Percentiles rank a stretch among this genome's conserved stretches.
Conservation (phyloP, 345 rosid genomes). For the Boechera stricta region DNA sequence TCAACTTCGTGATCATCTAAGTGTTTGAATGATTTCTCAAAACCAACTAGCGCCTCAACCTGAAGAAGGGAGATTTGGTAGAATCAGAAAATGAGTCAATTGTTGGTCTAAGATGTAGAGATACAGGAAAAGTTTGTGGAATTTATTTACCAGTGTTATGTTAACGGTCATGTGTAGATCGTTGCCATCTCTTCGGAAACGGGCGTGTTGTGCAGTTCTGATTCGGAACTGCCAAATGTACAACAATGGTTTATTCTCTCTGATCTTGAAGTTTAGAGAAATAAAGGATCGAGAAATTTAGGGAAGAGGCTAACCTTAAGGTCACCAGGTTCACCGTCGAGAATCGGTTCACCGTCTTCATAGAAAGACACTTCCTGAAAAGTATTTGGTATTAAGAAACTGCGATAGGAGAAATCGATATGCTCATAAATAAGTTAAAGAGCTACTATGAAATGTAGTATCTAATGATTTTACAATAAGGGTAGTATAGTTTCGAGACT, state of each 20-base stretch:
- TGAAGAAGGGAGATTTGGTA: constrained; percentile 29
- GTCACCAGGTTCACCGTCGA: constrained; percentile 98
- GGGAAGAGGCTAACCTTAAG: constrained; percentile 66
- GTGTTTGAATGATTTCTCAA: constrained; percentile 88
- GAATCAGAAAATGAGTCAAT: not conserved
- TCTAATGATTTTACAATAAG: not conserved
- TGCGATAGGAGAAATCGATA: not conserved
- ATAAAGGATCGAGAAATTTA: not conserved
- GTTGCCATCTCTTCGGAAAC: constrained; percentile 87
- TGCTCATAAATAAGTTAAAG: constrained; percentile 14
- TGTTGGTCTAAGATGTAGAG: constrained; percentile 13
- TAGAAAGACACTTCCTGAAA: constrained; percentile 90
- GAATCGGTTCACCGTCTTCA: constrained; percentile 94
- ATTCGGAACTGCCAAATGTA: constrained; percentile 73
- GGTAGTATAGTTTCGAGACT: constrained; percentile 30
- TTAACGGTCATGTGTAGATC: constrained; percentile 86
- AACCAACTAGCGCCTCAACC: constrained; percentile 99
- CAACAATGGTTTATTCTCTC: not conserved
- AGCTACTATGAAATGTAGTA: not conserved
- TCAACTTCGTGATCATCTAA: constrained; percentile 96
- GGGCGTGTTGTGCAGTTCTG: constrained; percentile 79
- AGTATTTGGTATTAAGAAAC: constrained; percentile 1
- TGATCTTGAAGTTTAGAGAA: not conserved
- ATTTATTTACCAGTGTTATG: constrained; percentile 71
- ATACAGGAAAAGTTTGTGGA: not conserved